Percentiles rank a stretch among this genome's conserved stretches.
phyloP scores from a whole-genome alignment of 148 eudicot genomes.

The Fagopyrum esculentum region DNA sequence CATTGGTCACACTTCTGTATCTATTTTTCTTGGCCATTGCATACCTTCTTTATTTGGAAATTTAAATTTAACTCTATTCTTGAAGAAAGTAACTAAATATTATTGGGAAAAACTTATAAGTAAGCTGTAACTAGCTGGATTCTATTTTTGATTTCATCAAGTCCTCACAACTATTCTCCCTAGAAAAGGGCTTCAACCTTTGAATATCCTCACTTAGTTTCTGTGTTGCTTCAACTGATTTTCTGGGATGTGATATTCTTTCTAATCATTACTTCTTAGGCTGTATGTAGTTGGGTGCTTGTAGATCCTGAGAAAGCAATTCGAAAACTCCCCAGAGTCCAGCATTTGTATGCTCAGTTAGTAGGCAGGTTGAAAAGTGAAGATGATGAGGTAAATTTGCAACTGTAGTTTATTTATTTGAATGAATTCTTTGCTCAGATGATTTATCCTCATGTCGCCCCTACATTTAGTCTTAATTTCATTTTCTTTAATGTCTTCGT shows the following conservation, averaged over 20 bases:
- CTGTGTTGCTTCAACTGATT: not conserved
- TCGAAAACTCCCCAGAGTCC: conserved; percentile 87
- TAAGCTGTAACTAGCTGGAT: not conserved
- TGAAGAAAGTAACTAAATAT: not conserved
- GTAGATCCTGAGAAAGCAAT: conserved; percentile 78
- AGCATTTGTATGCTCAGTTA: conserved; percentile 77
- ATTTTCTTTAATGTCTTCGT: not conserved
- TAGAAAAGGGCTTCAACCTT: not conserved
- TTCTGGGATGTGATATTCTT: not conserved
- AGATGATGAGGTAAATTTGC: conserved; percentile 77
- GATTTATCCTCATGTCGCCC: not conserved
- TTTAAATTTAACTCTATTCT: not conserved
- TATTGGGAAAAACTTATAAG: not conserved
- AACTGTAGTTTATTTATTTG: not conserved
- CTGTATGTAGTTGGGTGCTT: conserved; percentile 49
- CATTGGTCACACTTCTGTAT: not conserved
- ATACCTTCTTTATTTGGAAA: too few relatives aligned
- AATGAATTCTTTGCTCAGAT: not conserved
- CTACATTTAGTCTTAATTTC: not conserved
- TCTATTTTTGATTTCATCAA: not conserved
- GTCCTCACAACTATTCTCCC: not conserved
- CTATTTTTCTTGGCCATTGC: too few relatives aligned
- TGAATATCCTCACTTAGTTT: not conserved
- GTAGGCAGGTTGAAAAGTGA: conserved; percentile 65
- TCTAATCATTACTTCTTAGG: conserved; percentile 27